A percentile compares a stretch with the other conserved stretches of the same genome.
phyloP scores from a whole-genome alignment of 75 land plant genomes.

The Ceratopteris richardii region DNA sequence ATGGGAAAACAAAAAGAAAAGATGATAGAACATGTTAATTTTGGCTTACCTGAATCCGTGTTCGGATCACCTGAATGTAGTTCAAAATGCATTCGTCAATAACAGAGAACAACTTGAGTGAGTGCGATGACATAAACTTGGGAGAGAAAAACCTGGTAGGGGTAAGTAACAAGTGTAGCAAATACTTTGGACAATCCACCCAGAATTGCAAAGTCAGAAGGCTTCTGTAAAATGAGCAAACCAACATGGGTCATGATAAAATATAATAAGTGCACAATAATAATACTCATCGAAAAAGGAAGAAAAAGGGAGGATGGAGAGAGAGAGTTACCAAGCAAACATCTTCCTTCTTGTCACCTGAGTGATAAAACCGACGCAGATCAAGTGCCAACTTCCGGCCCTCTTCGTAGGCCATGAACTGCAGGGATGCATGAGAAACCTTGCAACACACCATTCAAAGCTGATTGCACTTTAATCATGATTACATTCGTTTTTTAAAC shows the following conservation, averaged over 20 bases:
- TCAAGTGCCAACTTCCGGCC: constrained; percentile 48
- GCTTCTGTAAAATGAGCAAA: constrained; percentile 36
- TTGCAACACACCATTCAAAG: constrained; percentile 12
- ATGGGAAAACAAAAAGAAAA: too few species aligned
- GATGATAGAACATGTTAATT: too few species aligned
- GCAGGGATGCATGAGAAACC: constrained; percentile 98
- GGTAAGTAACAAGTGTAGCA: constrained; percentile 77
- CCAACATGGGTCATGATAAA: too few species aligned
- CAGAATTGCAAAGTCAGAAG: constrained; percentile 68
- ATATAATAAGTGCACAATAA: too few species aligned
- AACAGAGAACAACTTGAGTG: background rate
- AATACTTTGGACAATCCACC: constrained; percentile 83
- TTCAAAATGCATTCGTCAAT: too few species aligned
- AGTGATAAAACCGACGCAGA: constrained; percentile 7
- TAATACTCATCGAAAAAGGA: too few species aligned
- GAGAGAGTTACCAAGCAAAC: constrained; percentile 36
- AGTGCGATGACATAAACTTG: background rate
- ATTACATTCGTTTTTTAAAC: background rate
- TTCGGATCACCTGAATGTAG: constrained; percentile 59
- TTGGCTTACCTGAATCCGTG: constrained; percentile 84
- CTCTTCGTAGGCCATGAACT: constrained; percentile 91
- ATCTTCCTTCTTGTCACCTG: constrained; percentile 11
- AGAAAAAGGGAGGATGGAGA: background rate
- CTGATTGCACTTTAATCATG: background rate
- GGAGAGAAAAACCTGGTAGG: constrained; percentile 54